phyloP scores from a whole-genome alignment of 1,139 yeast species.

The Pichia sp. region DNA sequence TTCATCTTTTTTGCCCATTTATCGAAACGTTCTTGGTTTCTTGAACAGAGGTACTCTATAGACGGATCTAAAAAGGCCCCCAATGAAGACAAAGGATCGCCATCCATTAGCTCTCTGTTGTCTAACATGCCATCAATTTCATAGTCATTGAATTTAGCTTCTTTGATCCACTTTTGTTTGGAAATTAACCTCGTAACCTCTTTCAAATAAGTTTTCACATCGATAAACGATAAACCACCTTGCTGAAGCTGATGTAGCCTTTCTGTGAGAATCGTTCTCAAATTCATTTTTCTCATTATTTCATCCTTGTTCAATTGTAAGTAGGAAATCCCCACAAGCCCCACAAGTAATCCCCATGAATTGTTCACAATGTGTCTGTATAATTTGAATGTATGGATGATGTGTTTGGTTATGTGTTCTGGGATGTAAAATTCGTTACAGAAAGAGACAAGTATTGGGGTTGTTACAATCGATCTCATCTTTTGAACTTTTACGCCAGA shows the following conservation, averaged over 20 bases:
- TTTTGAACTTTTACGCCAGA: neutral
- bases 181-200: constrained; percentile 9
- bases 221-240: constrained; percentile 33
- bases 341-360: constrained; percentile 66
- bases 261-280: constrained; percentile 38
- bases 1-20: constrained; percentile 6
- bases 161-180: constrained; percentile 14
- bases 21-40: constrained; percentile 2
- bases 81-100: constrained; percentile 4
- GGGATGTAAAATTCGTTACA: constrained; percentile 62
- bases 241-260: constrained; percentile 46
- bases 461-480: constrained; percentile 21
- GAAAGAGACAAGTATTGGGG: constrained; percentile 46
- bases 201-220: constrained; percentile 10
- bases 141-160: constrained; percentile 8
- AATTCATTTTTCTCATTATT: constrained; percentile 39
- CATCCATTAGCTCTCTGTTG: neutral
- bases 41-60: constrained; percentile 4
- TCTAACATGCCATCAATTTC: neutral
- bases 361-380: constrained; percentile 48
- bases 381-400: constrained; percentile 42
- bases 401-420: constrained; percentile 37
- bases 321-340: constrained; percentile 53
- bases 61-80: constrained; percentile 9
- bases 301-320: constrained; percentile 42